Evolutionary conservation across 169 alveolate genomes (phyloP), one percentile per base, ranked within the genome.

Genomic region (Fabrea salina): DNA sequence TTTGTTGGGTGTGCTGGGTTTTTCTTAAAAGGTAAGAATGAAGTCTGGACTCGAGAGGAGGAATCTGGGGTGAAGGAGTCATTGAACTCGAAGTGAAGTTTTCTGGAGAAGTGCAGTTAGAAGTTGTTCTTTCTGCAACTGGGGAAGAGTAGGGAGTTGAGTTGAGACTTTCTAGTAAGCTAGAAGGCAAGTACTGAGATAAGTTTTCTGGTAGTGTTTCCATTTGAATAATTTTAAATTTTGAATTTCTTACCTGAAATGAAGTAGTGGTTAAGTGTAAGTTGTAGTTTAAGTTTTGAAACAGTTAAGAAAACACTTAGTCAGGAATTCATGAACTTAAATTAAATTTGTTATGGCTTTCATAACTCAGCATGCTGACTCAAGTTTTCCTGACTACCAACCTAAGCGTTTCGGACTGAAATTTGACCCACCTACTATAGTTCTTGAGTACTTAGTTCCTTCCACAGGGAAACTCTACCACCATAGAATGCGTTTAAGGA

Each of bases 371-470:
- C 50, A 57, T 61, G 22, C 61, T 64, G 53, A 82, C 72, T 53
- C 19, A n/a, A n/a, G n/a, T 72, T 61, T 67, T 44, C 78, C 78
- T 59, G 95, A 91, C 75, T 91, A 82, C 78, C 59, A 56, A 41
- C 94, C 95, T 13, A 91, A 91, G 57, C 68, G 95, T 47, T 88
- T 91, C 70, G 95, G 91, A 2, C 61, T 91, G 70, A 88, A 86
- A 44, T 88, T 83, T 82, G 72, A 89, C 40, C 95, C 94, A 13
- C 93, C 93, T 13, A 83, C 76, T 37, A 85, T 86, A 47, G 92
- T 86, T 33, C 57, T 87, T 0, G 94, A 91, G 68, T 88, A 88
- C 77, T 74, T 87, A 66, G 91, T 90, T 13, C 93, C 93, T 22
- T 86, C 93, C 0, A 82, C 91, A 4, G 94, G 95, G 0, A 91